These are phyloP conservation scores for Gossypium lobatum DNA, from an alignment of 441 rosid genomes.

Conservation along the genomic window DNA sequence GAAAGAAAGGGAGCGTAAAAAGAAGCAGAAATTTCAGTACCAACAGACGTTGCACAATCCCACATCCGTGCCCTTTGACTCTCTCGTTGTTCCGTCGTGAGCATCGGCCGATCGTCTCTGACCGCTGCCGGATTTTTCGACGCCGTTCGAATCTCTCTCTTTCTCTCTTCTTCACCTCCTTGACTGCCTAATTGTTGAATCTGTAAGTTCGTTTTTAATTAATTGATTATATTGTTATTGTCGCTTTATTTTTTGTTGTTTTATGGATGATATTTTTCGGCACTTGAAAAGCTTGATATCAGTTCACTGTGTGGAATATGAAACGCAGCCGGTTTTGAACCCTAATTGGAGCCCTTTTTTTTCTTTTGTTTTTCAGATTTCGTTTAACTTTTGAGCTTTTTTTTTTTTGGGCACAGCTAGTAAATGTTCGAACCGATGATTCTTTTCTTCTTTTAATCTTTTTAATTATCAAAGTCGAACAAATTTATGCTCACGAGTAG, in stretches of 20 bases:
- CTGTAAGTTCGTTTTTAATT: neutral
- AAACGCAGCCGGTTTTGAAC: neutral
- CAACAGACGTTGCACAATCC: constrained; percentile 44
- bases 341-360: neutral
- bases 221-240: neutral
- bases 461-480: neutral
- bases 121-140: neutral
- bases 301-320: neutral
- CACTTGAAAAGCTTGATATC: neutral
- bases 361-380: neutral
- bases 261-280: neutral
- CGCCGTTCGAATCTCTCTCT: neutral
- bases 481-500: neutral
- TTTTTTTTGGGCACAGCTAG: neutral
- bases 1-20: neutral
- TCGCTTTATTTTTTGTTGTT: neutral
- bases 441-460: neutral
- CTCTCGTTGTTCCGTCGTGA: constrained; percentile 22
- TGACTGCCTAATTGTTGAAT: neutral
- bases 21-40: constrained; percentile 9
- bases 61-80: constrained; percentile 33
- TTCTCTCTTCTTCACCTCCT: constrained; percentile 3
- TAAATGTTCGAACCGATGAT: neutral
- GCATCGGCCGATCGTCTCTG: neutral
- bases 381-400: neutral